Conservation (phyloP, 257 asterid genomes). For the Plectranthus barbatus region DNA sequence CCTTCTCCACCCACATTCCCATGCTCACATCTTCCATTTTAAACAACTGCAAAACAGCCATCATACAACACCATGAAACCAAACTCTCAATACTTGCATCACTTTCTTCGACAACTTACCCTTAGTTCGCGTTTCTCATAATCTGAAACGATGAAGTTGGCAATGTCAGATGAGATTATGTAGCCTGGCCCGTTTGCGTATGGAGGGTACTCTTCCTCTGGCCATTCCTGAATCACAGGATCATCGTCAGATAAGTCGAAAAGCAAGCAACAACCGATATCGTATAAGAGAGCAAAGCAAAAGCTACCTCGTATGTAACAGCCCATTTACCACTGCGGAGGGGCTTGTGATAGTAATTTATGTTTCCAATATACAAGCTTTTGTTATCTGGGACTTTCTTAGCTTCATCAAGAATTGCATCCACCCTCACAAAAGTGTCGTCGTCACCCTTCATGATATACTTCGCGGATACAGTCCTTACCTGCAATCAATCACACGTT, state of each 20-base stretch:
- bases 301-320: constrained; percentile 65
- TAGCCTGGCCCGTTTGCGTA: constrained; percentile 99
- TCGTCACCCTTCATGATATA: constrained; percentile 91
- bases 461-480: constrained; percentile 53
- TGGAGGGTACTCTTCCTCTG: constrained; percentile 89
- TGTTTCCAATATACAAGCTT: constrained; percentile 79
- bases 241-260: neutral
- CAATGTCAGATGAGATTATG: constrained; percentile 82
- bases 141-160: constrained; percentile 53
- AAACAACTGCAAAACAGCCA: constrained; percentile 53
- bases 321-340: constrained; percentile 96
- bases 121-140: constrained; percentile 52
- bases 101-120: constrained; percentile 27
- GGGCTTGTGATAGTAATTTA: constrained; percentile 82
- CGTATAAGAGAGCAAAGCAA: neutral
- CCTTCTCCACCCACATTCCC: constrained; percentile 93
- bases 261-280: neutral
- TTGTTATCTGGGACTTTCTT: constrained; percentile 38
- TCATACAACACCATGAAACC: no score
- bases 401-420: constrained; percentile 63
- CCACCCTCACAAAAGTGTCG: constrained; percentile 86
- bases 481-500: constrained; percentile 30
- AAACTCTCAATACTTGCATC: no score
- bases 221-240: constrained; percentile 67
- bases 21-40: constrained; percentile 97